Evolutionary conservation across 2,329 filamentous ascomycete species (phyloP), one percentile per base, ranked within the genome.

Genomic region (Orbilia brochopaga): DNA sequence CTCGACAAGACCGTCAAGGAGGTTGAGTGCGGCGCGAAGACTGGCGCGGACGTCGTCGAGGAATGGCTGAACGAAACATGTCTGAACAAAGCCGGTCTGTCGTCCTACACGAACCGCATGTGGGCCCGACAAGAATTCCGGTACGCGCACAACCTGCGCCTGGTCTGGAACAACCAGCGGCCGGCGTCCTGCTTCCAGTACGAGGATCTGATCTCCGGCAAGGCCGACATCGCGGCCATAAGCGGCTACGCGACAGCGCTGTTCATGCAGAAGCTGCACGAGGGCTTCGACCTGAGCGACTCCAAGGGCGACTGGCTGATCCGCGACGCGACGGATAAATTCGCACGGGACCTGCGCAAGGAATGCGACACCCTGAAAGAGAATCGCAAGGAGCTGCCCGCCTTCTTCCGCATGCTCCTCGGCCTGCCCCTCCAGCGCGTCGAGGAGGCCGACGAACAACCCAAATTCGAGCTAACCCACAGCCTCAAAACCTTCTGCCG

Each of bases 21-120:
- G 32, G 30, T 56, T 17, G 54, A 72, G 32, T 27, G 51, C 19
- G 55, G 56, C 11, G 42, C 6, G 21, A 72, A 53, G 23, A 8
- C 32, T 1, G 32, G 52, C 2, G 30, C 32, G 19, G 67, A 65
- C 30, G 50, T 53, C 30, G 67, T 72, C n/a, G 67, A 72, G 32
- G 55, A 61, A 2, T 72, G 67, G 67, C 17, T 72, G 51, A 59
- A 60, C 55, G 53, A 53, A 27, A 60, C 60, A 17, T 72, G 67
- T 32, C 67, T 65, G 44, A 72, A 72, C 42, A 72, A 72, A 17
- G 67, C 67, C 6, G 67, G 67, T n/a, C 42, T 72, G 1, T 72
- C 67, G 8, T 72, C 67, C 5, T 72, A 72, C 40, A 72, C 67
- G n/a, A 72, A 72, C 23, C 67, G 67, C 13, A 72, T 72, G 67